Conservation (phyloP, 2,329 filamentous ascomycete genomes). For the Talaromyces sp. region DNA sequence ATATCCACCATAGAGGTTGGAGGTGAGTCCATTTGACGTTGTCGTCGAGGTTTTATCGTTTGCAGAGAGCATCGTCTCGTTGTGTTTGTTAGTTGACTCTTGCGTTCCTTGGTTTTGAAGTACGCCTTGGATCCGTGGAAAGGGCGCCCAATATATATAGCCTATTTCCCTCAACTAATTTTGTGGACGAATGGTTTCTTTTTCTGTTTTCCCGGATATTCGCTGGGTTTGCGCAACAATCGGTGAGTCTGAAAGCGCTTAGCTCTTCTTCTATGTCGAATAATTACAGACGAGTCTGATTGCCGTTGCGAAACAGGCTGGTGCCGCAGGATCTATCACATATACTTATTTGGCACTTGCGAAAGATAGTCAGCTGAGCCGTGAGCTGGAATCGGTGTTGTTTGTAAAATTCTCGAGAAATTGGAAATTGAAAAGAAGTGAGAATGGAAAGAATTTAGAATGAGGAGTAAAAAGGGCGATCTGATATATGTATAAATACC, state of each 20-base stretch:
- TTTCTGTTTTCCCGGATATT: not conserved
- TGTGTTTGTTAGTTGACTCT: not conserved
- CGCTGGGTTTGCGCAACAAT: not conserved
- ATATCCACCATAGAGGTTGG: conserved; percentile 15
- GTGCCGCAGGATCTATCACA: not conserved
- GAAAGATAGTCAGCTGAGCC: not conserved
- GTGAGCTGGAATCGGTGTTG: not conserved
- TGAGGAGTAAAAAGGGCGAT: not conserved
- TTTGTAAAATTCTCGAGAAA: not conserved
- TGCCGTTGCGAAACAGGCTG: conserved; percentile 8
- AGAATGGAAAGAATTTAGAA: not conserved
- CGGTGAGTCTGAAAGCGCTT: not conserved
- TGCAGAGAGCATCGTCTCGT: conserved; percentile 16
- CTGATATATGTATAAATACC: conserved; percentile 4
- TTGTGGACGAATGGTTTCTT: not conserved
- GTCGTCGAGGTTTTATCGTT: conserved; percentile 16
- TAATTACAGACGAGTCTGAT: conserved; percentile 4
- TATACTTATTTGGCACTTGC: not conserved
- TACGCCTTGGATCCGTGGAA: conserved; percentile 5
- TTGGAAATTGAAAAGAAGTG: not conserved
- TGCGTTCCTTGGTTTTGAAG: not conserved
- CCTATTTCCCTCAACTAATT: not conserved
- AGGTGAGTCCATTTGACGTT: conserved; percentile 14
- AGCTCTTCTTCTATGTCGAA: not conserved
- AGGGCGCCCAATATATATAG: not conserved